Conservation (phyloP, 768 basidiomycete genomes). For the Auricularia heimuer region DNA sequence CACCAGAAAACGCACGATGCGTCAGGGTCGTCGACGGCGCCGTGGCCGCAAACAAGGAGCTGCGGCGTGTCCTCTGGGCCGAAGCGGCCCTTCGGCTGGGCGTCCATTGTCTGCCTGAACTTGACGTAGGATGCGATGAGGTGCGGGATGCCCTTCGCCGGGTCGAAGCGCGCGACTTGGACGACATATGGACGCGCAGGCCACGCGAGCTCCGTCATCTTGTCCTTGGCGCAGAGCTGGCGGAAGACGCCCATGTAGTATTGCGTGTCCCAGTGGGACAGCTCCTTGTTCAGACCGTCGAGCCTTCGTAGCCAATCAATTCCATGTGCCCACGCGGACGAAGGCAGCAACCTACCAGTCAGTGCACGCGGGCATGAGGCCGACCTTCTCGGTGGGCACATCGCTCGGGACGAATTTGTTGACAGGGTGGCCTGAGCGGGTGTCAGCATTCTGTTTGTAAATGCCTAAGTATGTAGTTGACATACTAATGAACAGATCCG, state of each 20-base stretch:
- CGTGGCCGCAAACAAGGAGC: constrained; percentile 79
- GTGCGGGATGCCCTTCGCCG: constrained; percentile 71
- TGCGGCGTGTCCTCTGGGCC: constrained; percentile 53
- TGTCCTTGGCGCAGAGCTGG: constrained; percentile 62
- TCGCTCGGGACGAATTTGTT: constrained; percentile 87
- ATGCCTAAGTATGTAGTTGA: constrained; percentile 3
- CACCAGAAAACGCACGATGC: constrained; percentile 28
- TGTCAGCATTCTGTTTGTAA: not conserved
- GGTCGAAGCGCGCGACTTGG: constrained; percentile 93
- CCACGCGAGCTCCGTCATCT: constrained; percentile 73
- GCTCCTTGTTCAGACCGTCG: constrained; percentile 78
- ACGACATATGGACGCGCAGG: constrained; percentile 76
- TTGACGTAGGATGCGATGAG: constrained; percentile 82
- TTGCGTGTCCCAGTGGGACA: constrained; percentile 9
- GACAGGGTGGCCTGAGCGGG: constrained; percentile 63
- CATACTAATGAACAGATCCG: constrained; percentile 83
- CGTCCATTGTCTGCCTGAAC: constrained; percentile 57
- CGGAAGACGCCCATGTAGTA: constrained; percentile 88
- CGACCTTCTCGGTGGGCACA: constrained; percentile 61
- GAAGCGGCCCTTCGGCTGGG: constrained; percentile 30
- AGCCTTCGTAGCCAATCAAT: constrained; percentile 37
- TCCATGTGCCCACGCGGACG: constrained; percentile 15
- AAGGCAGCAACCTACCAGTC: constrained; percentile 52
- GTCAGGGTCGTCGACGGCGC: constrained; percentile 91
- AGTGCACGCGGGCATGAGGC: constrained; percentile 73